These are phyloP conservation scores for Wickerhamiella hasegawae DNA, from an alignment of 805 yeast genomes.

Conservation along the genomic window DNA sequence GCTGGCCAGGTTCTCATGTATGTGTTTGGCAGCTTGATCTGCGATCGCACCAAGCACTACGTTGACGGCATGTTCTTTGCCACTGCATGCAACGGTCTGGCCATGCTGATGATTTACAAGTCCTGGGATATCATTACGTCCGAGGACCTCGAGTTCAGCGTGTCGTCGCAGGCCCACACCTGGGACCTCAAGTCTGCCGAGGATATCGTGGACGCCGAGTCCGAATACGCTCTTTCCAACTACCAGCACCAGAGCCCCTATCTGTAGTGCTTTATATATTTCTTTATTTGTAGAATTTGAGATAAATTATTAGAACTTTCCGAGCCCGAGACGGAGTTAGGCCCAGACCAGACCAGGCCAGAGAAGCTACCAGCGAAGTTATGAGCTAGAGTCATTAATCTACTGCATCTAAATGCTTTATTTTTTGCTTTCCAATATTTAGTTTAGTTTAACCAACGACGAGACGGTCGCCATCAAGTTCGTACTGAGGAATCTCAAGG, in stretches of 20 bases:
- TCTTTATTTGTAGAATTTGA: slow-evolving; percentile 18
- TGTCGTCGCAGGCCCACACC: slow-evolving; percentile 33
- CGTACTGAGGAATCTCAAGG: slow-evolving; percentile 90
- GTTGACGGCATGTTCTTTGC: slow-evolving; percentile 83
- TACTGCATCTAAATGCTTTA: not conserved
- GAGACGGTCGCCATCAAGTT: slow-evolving; percentile 69
- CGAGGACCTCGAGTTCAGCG: slow-evolving; percentile 87
- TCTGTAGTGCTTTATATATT: too few species aligned
- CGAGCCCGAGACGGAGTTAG: too few species aligned
- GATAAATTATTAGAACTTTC: too few species aligned
- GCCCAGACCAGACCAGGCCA: too few species aligned
- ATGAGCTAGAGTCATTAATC: too few species aligned
- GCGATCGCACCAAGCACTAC: slow-evolving; percentile 65
- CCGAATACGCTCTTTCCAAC: slow-evolving; percentile 23
- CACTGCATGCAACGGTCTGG: slow-evolving; percentile 59
- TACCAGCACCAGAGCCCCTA: too few species aligned
- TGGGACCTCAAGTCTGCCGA: slow-evolving; percentile 23
- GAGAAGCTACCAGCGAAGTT: slow-evolving; percentile 86
- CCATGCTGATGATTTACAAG: slow-evolving; percentile 90
- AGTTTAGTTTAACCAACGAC: slow-evolving; percentile 56
- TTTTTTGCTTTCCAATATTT: not conserved
- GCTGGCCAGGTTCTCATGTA: slow-evolving; percentile 69
- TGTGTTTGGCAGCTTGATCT: slow-evolving; percentile 48
- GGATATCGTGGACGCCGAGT: slow-evolving; percentile 16
- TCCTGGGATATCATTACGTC: slow-evolving; percentile 92